Evolutionary conservation across 805 yeast genomes (phyloP).

Genomic region (Starmerella sp.): DNA sequence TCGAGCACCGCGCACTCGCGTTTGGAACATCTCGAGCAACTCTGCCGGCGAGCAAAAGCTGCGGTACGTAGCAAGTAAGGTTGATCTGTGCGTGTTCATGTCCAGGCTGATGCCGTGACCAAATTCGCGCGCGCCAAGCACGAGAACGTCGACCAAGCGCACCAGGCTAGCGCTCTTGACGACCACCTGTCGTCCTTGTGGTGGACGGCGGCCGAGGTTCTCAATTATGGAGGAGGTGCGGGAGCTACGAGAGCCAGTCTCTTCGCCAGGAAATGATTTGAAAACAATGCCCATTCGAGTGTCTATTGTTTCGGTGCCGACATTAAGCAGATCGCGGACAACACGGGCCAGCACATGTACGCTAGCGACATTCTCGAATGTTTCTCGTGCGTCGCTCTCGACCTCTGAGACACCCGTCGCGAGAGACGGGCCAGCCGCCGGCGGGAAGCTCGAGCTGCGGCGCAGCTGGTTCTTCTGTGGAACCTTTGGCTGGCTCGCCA

Average conservation of each 20-base stretch:
- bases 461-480: constrained; percentile 6
- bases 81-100: constrained; percentile 50
- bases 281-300: constrained; percentile 47
- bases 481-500: constrained; percentile 38
- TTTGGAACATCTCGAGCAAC: constrained; percentile 42
- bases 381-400: constrained; percentile 33
- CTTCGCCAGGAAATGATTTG: constrained; percentile 38
- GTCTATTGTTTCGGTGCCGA: constrained; percentile 47
- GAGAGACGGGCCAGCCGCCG: constrained; percentile 18
- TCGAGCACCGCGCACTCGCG: constrained; percentile 50
- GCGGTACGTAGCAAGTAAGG: constrained; percentile 59
- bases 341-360: constrained; percentile 43
- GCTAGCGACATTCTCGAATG: constrained; percentile 25
- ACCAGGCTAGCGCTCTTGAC: constrained; percentile 63
- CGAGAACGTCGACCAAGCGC: constrained; percentile 65
- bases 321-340: constrained; percentile 53
- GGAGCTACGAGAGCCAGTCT: constrained; percentile 27
- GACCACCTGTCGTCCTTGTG: constrained; percentile 31
- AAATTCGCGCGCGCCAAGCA: constrained; percentile 56
- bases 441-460: constrained; percentile 32
- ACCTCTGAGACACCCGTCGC: constrained; percentile 40
- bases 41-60: constrained; percentile 50
- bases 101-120: constrained; percentile 40
- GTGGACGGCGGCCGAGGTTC: constrained; percentile 31
- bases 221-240: constrained; percentile 37